Evolutionary conservation across 345 rosid genomes (phyloP).

Genomic region (Lumnitzera littorea): DNA sequence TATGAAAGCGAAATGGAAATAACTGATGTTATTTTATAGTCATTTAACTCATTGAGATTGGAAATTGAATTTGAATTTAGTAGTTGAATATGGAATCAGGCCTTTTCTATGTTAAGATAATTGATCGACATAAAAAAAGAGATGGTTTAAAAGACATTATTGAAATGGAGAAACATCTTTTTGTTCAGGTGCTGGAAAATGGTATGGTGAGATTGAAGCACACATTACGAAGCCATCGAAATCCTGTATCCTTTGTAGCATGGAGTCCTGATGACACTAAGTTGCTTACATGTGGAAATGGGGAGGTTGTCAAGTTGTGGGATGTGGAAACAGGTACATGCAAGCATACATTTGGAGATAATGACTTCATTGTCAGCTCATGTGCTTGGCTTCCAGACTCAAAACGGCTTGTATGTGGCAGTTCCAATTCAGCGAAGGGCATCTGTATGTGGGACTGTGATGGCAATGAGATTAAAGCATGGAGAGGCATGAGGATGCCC

Average conservation of each 20-base stretch:
- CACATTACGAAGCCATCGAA: constrained; percentile 57
- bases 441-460: constrained; percentile 82
- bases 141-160: background rate
- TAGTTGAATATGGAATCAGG: background rate
- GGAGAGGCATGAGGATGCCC: constrained; percentile 77
- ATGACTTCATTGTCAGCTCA: constrained; percentile 73
- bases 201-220: constrained; percentile 45
- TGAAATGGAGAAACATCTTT: constrained; percentile 34
- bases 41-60: no score
- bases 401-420: constrained; percentile 74
- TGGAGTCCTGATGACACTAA: constrained; percentile 86
- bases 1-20: no score
- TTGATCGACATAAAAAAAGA: no score
- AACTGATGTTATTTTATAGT: no score
- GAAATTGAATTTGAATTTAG: no score
- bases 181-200: constrained; percentile 59
- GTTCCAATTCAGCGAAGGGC: constrained; percentile 76
- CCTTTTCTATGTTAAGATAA: background rate
- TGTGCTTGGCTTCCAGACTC: constrained; percentile 99
- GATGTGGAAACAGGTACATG: constrained; percentile 85
- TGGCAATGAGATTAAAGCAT: constrained; percentile 77
- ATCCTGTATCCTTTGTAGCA: constrained; percentile 73
- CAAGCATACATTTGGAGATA: constrained; percentile 80
- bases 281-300: constrained; percentile 78
- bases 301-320: constrained; percentile 87